Evolutionary conservation across 441 rosid genomes (phyloP).

Genomic region (Kokia cookei): DNA sequence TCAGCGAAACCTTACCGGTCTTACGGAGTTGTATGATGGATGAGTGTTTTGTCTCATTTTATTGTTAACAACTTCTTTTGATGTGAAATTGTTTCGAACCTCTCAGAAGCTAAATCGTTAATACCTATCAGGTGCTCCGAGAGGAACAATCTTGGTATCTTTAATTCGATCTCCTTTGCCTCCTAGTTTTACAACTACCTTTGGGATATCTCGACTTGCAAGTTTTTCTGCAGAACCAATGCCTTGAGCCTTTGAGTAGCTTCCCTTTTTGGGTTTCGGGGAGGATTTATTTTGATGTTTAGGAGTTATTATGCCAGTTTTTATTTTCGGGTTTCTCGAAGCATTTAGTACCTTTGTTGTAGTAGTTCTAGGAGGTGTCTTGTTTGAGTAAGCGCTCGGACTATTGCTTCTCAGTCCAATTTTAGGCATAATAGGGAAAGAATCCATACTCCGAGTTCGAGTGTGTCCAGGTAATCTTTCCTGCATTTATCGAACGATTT

Average conservation of each 20-base stretch:
- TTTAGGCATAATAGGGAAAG: conserved; percentile 30
- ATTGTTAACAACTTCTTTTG: conserved; percentile 7
- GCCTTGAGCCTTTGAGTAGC: conserved; percentile 28
- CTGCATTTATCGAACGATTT: too few species aligned
- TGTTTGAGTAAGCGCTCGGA: conserved; percentile 31
- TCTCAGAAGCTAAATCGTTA: conserved; percentile 7
- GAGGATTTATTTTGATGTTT: conserved; percentile 36
- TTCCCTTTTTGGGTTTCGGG: conserved; percentile 30
- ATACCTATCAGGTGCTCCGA: not conserved
- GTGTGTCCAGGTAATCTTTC: conserved; percentile 29
- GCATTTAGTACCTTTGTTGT: conserved; percentile 28
- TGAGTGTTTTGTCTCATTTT: conserved; percentile 1
- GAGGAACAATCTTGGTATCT: not conserved
- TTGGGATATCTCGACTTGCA: not conserved
- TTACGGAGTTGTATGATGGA: not conserved
- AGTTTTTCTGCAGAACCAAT: conserved; percentile 10
- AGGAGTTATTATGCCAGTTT: conserved; percentile 27
- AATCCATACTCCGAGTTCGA: conserved; percentile 35
- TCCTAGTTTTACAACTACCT: conserved; percentile 12
- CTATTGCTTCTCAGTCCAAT: conserved; percentile 23
- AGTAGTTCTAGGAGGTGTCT: conserved; percentile 26
- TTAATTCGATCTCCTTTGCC: conserved; percentile 1
- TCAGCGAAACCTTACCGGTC: conserved; percentile 9
- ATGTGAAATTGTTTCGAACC: conserved; percentile 9
- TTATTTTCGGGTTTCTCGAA: conserved; percentile 36